Percentiles rank a stretch among this genome's conserved stretches.
Evolutionary conservation across 2,329 filamentous ascomycete species (phyloP).

Genomic region (Fusarium austroafricanum): DNA sequence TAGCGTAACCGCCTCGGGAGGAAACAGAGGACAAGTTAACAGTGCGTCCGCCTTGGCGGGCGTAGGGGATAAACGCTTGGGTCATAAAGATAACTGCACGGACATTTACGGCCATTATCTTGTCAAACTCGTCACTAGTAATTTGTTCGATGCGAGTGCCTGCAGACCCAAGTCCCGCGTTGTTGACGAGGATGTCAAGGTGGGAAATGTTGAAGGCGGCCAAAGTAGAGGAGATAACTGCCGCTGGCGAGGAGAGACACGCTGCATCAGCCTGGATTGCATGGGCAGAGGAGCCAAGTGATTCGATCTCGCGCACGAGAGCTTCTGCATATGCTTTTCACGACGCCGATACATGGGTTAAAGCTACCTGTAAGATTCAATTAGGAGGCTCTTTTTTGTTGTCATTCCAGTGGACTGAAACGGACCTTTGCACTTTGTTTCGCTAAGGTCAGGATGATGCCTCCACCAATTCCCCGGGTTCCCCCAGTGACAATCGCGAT

Average conservation of each 20-base stretch:
- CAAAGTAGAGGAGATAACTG: not conserved
- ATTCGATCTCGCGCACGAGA: no score
- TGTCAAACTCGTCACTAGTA: not conserved
- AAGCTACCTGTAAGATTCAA: no score
- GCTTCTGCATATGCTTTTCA: no score
- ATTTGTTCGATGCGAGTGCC: not conserved
- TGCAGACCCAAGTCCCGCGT: not conserved
- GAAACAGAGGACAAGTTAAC: constrained; percentile 15
- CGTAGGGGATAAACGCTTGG: constrained; percentile 2
- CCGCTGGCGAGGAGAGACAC: not conserved
- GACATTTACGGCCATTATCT: not conserved
- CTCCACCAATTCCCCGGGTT: constrained; percentile 14
- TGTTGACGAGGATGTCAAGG: not conserved
- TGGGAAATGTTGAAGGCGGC: not conserved
- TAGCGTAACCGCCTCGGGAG: constrained; percentile 4
- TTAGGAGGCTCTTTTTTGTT: not conserved
- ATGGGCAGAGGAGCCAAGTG: not conserved
- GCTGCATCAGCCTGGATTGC: not conserved
- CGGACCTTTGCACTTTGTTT: constrained; percentile 11
- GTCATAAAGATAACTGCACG: constrained; percentile 10
- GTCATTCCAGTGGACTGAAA: not conserved
- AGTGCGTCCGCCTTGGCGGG: constrained; percentile 2
- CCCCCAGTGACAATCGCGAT: constrained; percentile 18
- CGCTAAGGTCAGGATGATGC: constrained; percentile 7
- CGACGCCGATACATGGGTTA: no score